Evolutionary conservation across 1,284 basidiomycete genomes (phyloP).

Genomic region (Phaffia rhodozyma): DNA sequence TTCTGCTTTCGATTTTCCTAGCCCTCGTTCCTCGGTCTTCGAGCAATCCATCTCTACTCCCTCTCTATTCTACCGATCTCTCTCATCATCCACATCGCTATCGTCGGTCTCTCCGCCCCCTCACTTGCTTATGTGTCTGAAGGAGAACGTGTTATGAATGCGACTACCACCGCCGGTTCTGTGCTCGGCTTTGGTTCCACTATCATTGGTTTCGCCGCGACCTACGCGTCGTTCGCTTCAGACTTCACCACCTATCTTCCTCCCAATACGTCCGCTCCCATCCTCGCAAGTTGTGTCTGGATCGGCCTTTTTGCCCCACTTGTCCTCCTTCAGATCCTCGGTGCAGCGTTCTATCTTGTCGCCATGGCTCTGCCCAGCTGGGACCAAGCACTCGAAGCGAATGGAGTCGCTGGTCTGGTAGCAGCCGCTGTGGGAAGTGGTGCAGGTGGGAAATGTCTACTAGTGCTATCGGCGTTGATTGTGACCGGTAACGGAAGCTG

Average conservation of each 20-base stretch:
- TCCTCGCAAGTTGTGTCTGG: constrained; percentile 51
- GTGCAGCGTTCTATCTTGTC: constrained; percentile 55
- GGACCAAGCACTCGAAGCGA: constrained; percentile 47
- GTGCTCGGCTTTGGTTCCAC: constrained; percentile 55
- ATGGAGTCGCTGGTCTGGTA: constrained; percentile 44
- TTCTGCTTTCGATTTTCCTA: constrained; percentile 13
- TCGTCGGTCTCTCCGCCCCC: constrained; percentile 46
- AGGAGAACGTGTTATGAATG: neutral
- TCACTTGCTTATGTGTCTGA: neutral
- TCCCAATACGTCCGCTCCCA: constrained; percentile 7
- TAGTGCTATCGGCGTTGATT: constrained; percentile 62
- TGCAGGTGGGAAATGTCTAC: constrained; percentile 59
- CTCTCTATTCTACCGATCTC: constrained; percentile 38
- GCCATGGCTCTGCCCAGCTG: constrained; percentile 53
- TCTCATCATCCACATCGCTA: constrained; percentile 60
- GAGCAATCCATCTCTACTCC: constrained; percentile 34
- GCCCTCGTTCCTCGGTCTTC: constrained; percentile 42
- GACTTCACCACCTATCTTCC: constrained; percentile 57
- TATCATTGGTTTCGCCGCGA: constrained; percentile 61
- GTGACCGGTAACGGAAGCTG: constrained; percentile 74
- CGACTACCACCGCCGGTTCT: constrained; percentile 39
- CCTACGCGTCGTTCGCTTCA: constrained; percentile 51
- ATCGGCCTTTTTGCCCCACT: constrained; percentile 60
- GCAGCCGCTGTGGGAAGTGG: constrained; percentile 21
- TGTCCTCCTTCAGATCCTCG: constrained; percentile 57